phyloP scores from a whole-genome alignment of 2,329 filamentous ascomycete genomes.

The Exutisphaerella laricina region DNA sequence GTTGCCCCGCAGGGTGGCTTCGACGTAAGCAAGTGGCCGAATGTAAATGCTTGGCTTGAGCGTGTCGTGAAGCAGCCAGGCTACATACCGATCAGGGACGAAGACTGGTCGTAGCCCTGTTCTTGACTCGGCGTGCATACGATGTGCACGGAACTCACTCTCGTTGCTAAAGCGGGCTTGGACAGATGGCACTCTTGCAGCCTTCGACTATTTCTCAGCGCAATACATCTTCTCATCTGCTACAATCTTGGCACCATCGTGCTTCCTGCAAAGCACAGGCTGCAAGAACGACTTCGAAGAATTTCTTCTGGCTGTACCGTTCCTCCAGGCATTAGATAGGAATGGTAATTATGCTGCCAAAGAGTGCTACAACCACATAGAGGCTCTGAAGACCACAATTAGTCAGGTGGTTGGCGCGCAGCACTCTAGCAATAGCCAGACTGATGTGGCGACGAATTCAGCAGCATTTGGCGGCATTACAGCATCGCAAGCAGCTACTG shows the following conservation, averaged over 20 bases:
- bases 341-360: constrained; percentile 40
- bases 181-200: constrained; percentile 45
- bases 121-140: constrained; percentile 38
- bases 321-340: constrained; percentile 37
- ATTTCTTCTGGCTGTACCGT: constrained; percentile 37
- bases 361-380: constrained; percentile 41
- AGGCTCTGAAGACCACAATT: constrained; percentile 24
- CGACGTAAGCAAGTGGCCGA: constrained; percentile 4
- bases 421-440: not conserved
- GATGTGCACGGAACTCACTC: constrained; percentile 43
- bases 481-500: not conserved
- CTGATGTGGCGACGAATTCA: not conserved
- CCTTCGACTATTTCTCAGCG: constrained; percentile 45
- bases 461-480: not conserved
- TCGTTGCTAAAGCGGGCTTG: constrained; percentile 41
- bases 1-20: constrained; percentile 6
- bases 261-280: constrained; percentile 32
- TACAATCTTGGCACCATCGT: constrained; percentile 43
- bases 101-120: constrained; percentile 4
- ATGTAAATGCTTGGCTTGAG: constrained; percentile 8
- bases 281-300: constrained; percentile 36
- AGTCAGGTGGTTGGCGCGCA: constrained; percentile 1
- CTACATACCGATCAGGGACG: constrained; percentile 3
- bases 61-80: constrained; percentile 4
- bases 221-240: constrained; percentile 46